Percentiles rank a stretch among this genome's conserved stretches.
Conservation (phyloP, 495 filamentous ascomycete species). For the Umbilicaria muhlenbergii region DNA sequence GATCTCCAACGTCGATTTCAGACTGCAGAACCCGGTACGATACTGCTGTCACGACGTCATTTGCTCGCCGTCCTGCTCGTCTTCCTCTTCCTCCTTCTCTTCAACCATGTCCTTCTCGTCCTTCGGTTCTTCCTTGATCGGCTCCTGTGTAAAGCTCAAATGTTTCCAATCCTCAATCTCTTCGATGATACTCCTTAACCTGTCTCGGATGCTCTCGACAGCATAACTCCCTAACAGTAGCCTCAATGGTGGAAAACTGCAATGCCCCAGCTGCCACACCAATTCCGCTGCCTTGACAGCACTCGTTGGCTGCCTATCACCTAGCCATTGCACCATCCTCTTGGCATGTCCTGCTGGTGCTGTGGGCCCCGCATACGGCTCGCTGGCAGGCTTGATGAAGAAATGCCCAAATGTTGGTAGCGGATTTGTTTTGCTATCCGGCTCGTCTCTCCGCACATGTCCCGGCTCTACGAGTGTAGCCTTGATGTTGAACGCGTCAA, state of each 20-base stretch:
- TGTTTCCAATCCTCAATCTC: constrained; percentile 90
- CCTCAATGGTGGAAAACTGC: constrained; percentile 72
- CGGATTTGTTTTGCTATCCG: constrained; percentile 29
- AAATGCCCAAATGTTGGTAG: constrained; percentile 82
- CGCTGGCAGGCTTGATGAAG: constrained; percentile 68
- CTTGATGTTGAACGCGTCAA: constrained; percentile 81
- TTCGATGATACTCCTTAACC: constrained; percentile 77
- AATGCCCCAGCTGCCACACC: constrained; percentile 92
- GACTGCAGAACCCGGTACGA: too few species aligned
- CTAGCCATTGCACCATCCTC: constrained; percentile 90
- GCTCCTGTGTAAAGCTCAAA: constrained; percentile 38
- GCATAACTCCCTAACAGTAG: constrained; percentile 83
- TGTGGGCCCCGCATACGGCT: constrained; percentile 60
- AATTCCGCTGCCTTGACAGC: constrained; percentile 90
- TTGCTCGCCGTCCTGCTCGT: neutral
- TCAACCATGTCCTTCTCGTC: neutral
- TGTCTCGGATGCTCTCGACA: constrained; percentile 85
- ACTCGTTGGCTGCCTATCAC: constrained; percentile 79
- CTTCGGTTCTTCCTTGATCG: constrained; percentile 12
- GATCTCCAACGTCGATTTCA: too few species aligned
- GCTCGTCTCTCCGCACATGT: constrained; percentile 65
- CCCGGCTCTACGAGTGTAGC: constrained; percentile 87
- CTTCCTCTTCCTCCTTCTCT: constrained; percentile 7
- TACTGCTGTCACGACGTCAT: too few species aligned
- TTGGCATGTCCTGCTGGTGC: constrained; percentile 79